These are phyloP conservation scores for Boletus sp. DNA, from an alignment of 1,284 basidiomycete genomes.

Conservation along the genomic window DNA sequence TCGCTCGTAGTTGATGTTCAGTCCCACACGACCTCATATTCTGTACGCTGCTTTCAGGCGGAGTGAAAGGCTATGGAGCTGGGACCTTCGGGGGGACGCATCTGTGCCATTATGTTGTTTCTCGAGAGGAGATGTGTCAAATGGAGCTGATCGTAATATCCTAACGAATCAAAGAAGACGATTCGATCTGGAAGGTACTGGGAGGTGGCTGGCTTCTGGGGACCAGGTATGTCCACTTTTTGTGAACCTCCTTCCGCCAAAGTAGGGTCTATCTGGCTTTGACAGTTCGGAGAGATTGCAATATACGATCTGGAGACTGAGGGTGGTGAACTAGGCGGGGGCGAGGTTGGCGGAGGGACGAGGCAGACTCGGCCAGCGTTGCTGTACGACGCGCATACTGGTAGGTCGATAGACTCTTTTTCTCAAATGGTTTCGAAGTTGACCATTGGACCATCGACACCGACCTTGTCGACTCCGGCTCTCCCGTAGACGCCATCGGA, in stretches of 20 bases:
- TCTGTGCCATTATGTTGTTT: constrained; percentile 45
- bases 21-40: constrained; percentile 65
- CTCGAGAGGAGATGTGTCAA: constrained; percentile 4
- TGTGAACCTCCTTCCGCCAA: background rate
- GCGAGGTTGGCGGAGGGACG: constrained; percentile 3
- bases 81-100: constrained; percentile 69
- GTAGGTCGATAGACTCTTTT: constrained; percentile 10
- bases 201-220: constrained; percentile 66
- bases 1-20: constrained; percentile 67
- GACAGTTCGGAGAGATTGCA: constrained; percentile 40
- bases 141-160: background rate
- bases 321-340: constrained; percentile 1
- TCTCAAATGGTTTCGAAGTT: background rate
- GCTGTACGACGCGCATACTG: constrained; percentile 19
- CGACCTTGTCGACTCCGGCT: background rate
- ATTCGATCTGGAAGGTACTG: constrained; percentile 76
- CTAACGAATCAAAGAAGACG: constrained; percentile 71
- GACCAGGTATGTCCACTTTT: constrained; percentile 51
- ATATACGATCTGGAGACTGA: constrained; percentile 41
- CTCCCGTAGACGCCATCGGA: constrained; percentile 53
- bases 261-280: background rate
- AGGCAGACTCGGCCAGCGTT: constrained; percentile 11
- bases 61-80: constrained; percentile 61
- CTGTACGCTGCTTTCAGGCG: constrained; percentile 79
- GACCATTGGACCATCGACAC: background rate